phyloP scores from a whole-genome alignment of 352 stramenopile species.

The Globisporangium nagaii region DNA sequence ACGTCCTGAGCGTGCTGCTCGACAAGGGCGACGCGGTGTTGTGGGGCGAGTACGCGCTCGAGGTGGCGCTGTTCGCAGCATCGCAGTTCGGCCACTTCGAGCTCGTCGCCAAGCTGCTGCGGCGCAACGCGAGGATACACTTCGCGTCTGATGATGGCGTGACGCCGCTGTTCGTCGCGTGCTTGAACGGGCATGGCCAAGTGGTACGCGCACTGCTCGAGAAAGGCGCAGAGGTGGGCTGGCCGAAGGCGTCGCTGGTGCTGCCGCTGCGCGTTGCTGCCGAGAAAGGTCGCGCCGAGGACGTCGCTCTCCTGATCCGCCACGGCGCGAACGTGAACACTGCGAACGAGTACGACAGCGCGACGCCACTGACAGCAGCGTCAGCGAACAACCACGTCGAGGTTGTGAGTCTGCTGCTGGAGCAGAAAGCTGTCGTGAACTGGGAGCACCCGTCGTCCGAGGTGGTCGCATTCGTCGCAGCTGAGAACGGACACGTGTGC shows the following conservation, averaged over 20 bases:
- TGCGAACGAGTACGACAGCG: background rate
- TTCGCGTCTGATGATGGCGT: background rate
- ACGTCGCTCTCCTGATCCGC: background rate
- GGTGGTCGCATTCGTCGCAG: background rate
- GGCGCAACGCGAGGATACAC: background rate
- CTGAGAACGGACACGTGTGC: background rate
- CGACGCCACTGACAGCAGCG: background rate
- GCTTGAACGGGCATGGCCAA: background rate
- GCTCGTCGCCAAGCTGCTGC: constrained; percentile 3
- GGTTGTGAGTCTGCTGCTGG: constrained; percentile 3
- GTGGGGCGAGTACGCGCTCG: constrained; percentile 1
- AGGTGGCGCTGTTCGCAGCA: constrained; percentile 1
- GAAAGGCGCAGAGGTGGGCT: background rate
- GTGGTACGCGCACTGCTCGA: constrained; percentile 1
- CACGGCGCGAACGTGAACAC: constrained; percentile 2
- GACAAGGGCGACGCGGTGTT: background rate
- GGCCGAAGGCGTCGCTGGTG: background rate
- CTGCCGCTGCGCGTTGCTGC: background rate
- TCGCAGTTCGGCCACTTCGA: background rate
- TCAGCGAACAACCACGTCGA: background rate
- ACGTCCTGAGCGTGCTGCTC: constrained; percentile 3
- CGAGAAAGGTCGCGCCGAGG: background rate
- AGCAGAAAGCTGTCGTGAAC: background rate
- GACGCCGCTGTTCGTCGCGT: constrained; percentile 3
- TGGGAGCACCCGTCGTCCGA: background rate